Evolutionary conservation across 164 flowering plant species (phyloP).

Genomic region (Euptelea pleiosperma): DNA sequence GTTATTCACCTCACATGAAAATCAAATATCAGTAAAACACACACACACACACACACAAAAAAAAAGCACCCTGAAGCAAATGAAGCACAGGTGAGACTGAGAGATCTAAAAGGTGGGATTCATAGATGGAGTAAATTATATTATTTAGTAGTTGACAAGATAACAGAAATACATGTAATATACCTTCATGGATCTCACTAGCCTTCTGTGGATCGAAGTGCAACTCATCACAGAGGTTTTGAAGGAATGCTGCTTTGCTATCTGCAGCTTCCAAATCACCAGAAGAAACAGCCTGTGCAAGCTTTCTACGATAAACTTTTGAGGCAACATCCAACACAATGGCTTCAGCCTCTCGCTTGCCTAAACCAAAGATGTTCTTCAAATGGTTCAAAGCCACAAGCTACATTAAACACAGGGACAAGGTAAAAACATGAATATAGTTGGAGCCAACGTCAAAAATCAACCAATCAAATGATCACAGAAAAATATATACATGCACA

Average conservation of each 20-base stretch:
- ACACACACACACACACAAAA: too few relatives aligned
- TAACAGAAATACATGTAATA: background rate
- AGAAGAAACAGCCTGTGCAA: constrained; percentile 64
- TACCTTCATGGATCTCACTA: constrained; percentile 92
- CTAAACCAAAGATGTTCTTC: constrained; percentile 88
- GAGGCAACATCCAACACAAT: constrained; percentile 70
- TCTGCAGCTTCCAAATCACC: constrained; percentile 76
- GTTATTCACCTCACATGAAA: too few relatives aligned
- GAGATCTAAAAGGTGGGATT: too few relatives aligned
- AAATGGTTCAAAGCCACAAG: constrained; percentile 72
- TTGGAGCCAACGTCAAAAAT: background rate
- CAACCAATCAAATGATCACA: background rate
- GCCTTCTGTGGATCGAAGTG: constrained; percentile 88
- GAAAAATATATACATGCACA: too few relatives aligned
- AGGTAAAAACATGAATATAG: too few relatives aligned
- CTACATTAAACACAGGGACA: constrained; percentile 34
- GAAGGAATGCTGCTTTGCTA: constrained; percentile 94
- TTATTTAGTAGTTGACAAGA: background rate
- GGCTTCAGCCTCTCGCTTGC: constrained; percentile 79
- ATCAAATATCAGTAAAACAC: too few relatives aligned
- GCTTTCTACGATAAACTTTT: constrained; percentile 75
- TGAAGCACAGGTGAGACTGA: too few relatives aligned
- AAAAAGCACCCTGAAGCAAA: too few relatives aligned
- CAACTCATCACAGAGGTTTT: constrained; percentile 81
- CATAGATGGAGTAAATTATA: too few relatives aligned